Evolutionary conservation across 225 moss, liverwort and hornwort species (phyloP).

Genomic region (Straminergon stramineum): DNA sequence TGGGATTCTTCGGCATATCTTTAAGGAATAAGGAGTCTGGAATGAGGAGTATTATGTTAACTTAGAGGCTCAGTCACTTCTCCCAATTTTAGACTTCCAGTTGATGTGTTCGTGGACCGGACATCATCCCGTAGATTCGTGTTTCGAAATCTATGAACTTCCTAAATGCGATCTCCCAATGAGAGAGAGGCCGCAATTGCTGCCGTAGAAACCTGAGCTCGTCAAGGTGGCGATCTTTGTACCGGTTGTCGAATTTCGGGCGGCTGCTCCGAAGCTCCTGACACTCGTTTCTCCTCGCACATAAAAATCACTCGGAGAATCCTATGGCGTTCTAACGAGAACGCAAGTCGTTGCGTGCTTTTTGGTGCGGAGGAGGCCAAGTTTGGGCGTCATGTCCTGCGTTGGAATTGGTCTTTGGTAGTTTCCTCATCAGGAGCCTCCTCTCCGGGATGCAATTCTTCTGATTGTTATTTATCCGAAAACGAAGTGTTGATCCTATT

Average conservation of each 20-base stretch:
- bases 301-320: background rate
- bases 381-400: background rate
- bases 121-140: background rate
- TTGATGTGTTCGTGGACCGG: background rate
- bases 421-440: background rate
- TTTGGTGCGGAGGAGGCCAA: background rate
- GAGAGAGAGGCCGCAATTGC: background rate
- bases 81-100: background rate
- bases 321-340: background rate
- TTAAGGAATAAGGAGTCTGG: background rate
- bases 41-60: background rate
- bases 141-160: accelerated
- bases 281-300: background rate
- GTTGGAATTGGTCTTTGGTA: background rate
- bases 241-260: background rate
- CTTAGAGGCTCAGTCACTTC: background rate
- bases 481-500: too few relatives aligned
- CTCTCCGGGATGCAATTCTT: background rate
- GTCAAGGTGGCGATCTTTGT: background rate
- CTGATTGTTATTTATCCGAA: background rate
- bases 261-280: background rate
- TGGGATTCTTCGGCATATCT: background rate
- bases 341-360: background rate
- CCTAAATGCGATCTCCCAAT: background rate
- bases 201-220: background rate